Evolutionary conservation across 2,329 filamentous ascomycete genomes (phyloP), one percentile per base, ranked within the genome.

Genomic region (Penicillium rolfsii): DNA sequence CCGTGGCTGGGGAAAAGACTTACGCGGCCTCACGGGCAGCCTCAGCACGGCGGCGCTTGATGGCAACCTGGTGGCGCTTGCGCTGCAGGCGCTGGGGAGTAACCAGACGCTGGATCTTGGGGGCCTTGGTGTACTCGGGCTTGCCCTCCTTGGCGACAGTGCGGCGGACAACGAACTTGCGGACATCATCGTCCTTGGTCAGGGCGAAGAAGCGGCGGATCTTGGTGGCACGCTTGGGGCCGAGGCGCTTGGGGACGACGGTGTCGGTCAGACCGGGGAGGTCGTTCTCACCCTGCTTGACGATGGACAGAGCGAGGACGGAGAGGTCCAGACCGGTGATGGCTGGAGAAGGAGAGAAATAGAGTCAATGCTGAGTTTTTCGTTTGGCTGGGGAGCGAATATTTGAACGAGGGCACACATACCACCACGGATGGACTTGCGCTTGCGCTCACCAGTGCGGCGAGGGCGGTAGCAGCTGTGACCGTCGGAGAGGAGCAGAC

Each of bases 161-260:
- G 82, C 95, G 95, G 82, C 95, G 95, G 79, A 99, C 98, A 83
- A 99, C 95, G 86, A 97, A 99, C 87, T 98, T 97, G 87, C 95
- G 94, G 84, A 98, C 94, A 91, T 99, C 95, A 87, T 99, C 95
- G 90, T 98, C 93, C 93, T 98, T 98, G 91, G 90, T 94, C 88
- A 99, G 91, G 86, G 92, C 89, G 87, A 98, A 99, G 91, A 99
- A 99, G 82, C 89, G 90, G 84, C 94, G 92, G 85, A 99, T 98
- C 93, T 98, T 99, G 86, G 93, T 97, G 80, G 95, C 95, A 79
- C 95, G 91, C 93, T 99, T 99, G 86, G 95, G 95, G 76, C 95
- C 95, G 79, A 99, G 91, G 78, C 95, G 91, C 91, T 99, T 99
- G 83, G 95, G 95, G 87, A 96, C 91, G 79, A 98, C 93, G 81